phyloP scores from a whole-genome alignment of 768 basidiomycete genomes.

The Vararia minispora region DNA sequence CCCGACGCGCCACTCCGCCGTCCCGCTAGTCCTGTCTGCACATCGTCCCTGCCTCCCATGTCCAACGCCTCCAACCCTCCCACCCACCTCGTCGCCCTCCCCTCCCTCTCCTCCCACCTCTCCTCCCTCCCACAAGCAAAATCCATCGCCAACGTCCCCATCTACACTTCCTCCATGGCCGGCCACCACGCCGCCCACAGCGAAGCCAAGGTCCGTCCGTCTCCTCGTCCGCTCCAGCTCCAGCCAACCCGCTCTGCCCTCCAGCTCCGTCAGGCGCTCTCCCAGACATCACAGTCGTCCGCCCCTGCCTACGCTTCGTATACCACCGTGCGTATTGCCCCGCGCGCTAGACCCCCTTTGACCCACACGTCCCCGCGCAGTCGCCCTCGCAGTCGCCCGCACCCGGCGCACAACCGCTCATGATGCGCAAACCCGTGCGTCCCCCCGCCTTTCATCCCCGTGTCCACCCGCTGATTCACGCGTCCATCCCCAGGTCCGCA shows the following conservation, averaged over 20 bases:
- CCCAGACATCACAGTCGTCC: constrained; percentile 27
- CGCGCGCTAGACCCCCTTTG: constrained; percentile 2
- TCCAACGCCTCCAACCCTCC: constrained; percentile 30
- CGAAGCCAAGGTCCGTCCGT: constrained; percentile 53
- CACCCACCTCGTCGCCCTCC: constrained; percentile 55
- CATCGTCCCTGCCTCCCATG: constrained; percentile 23
- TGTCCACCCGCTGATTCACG: constrained; percentile 1
- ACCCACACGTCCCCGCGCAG: constrained; percentile 10
- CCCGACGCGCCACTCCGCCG: constrained; percentile 3
- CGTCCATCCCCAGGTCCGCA: constrained; percentile 12
- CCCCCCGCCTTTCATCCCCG: background rate
- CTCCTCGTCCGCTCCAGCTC: background rate
- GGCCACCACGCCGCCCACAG: constrained; percentile 58
- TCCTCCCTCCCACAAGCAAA: constrained; percentile 63
- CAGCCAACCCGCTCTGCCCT: constrained; percentile 13
- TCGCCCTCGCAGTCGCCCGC: constrained; percentile 13
- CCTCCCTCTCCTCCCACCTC: constrained; percentile 60
- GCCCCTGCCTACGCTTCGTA: constrained; percentile 17
- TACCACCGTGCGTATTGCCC: constrained; percentile 13
- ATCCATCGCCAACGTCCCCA: constrained; percentile 49
- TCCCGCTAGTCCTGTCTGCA: constrained; percentile 6
- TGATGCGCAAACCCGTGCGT: constrained; percentile 25
- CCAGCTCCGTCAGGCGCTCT: constrained; percentile 55
- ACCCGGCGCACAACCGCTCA: constrained; percentile 20
- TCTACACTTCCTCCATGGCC: constrained; percentile 57